These are phyloP conservation scores for Kluyveromyces dobzhanskii DNA, from an alignment of 805 yeast species.

Conservation along the genomic window DNA sequence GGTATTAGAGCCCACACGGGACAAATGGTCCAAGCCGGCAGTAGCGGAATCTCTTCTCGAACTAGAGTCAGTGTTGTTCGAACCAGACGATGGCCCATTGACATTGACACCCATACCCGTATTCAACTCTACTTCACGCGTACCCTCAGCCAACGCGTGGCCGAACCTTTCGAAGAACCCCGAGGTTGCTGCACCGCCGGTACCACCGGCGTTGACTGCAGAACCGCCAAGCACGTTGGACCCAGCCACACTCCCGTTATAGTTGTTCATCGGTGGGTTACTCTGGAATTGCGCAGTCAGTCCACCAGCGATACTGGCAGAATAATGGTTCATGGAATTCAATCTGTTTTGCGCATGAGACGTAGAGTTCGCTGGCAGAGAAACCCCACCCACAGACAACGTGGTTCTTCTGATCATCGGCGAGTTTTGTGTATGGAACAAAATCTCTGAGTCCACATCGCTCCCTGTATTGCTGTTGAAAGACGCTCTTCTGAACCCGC, in stretches of 20 bases:
- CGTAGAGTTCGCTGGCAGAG: slow-evolving; percentile 6
- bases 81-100: background rate
- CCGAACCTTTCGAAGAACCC: slow-evolving; percentile 30
- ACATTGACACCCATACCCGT: background rate
- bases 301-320: slow-evolving; percentile 21
- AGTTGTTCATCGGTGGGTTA: background rate
- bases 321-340: slow-evolving; percentile 18
- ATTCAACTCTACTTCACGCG: slow-evolving; percentile 23
- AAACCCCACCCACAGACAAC: slow-evolving; percentile 23
- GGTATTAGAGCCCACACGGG: slow-evolving; percentile 5
- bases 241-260: background rate
- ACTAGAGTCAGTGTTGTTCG: background rate
- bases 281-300: slow-evolving; percentile 6
- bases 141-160: slow-evolving; percentile 28
- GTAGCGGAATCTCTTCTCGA: slow-evolving; percentile 2
- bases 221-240: background rate
- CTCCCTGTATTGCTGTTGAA: slow-evolving; percentile 17
- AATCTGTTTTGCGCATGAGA: slow-evolving; percentile 11
- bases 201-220: background rate
- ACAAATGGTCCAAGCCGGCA: slow-evolving; percentile 5
- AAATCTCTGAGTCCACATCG: slow-evolving; percentile 18
- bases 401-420: slow-evolving; percentile 21
- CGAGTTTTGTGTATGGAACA: slow-evolving; percentile 10
- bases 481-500: slow-evolving; percentile 27
- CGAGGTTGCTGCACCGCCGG: slow-evolving; percentile 4